phyloP scores from a whole-genome alignment of 139 green algal genomes.

The Diplosphaera chodatii region DNA sequence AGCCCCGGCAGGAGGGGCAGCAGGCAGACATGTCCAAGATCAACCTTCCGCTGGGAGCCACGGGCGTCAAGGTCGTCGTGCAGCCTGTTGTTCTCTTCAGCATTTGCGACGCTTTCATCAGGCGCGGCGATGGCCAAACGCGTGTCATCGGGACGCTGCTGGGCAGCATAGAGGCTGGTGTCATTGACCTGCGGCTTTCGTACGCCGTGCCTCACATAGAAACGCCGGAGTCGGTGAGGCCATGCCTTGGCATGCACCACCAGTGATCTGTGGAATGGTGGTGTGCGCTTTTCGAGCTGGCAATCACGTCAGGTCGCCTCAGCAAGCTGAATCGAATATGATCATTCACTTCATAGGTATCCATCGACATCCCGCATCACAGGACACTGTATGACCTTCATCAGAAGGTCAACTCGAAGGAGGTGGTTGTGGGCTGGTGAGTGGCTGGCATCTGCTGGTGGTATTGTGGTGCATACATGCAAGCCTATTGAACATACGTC shows the following conservation, averaged over 20 bases:
- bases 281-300: too few species aligned
- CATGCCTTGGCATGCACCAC: too few species aligned
- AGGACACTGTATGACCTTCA: conserved; percentile 88
- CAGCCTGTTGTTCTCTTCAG: conserved; percentile 89
- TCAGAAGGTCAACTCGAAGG: conserved; percentile 72
- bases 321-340: not conserved
- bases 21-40: conserved; percentile 30
- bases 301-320: too few species aligned
- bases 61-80: conserved; percentile 58
- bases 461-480: too few species aligned
- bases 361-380: conserved; percentile 91
- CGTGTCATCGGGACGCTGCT: conserved; percentile 95
- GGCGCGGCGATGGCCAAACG: conserved; percentile 74
- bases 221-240: conserved; percentile 19
- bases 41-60: conserved; percentile 26
- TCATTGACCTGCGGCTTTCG: conserved; percentile 81
- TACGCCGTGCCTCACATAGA: conserved; percentile 97
- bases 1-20: too few species aligned
- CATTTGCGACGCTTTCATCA: conserved; percentile 90
- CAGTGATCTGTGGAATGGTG: too few species aligned
- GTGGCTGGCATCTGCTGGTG: too few species aligned
- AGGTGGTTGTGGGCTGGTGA: conserved; percentile 88
- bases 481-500: too few species aligned
- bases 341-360: too few species aligned
- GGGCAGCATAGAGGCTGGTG: conserved; percentile 64